These are phyloP conservation scores for Globisporangium splendens DNA, from an alignment of 352 stramenopile species.

Conservation along the genomic window DNA sequence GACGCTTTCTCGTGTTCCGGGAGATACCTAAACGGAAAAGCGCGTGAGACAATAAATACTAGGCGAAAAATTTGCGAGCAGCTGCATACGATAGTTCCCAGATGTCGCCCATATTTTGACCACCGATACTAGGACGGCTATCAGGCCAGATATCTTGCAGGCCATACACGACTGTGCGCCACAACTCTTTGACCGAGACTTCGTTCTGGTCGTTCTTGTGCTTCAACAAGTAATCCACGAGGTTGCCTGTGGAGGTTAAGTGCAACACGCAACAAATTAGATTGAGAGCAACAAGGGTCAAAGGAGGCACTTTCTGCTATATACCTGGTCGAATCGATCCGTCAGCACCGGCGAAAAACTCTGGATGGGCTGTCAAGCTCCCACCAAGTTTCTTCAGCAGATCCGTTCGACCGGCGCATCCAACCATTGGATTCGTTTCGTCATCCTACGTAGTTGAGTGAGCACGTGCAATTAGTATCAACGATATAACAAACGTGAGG, in stretches of 20 bases:
- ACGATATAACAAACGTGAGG: background rate
- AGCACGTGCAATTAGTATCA: background rate
- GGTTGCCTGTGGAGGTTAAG: conserved; percentile 35
- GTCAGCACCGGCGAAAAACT: conserved; percentile 59
- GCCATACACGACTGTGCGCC: conserved; percentile 77
- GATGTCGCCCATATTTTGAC: conserved; percentile 83
- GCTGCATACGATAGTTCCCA: conserved; percentile 65
- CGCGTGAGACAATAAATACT: too few species aligned
- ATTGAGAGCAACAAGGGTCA: too few species aligned
- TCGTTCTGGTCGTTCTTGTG: conserved; percentile 50
- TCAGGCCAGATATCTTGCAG: conserved; percentile 84
- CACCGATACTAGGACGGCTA: conserved; percentile 63
- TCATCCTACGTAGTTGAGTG: conserved; percentile 1
- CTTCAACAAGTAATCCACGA: conserved; percentile 74
- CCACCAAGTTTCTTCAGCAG: conserved; percentile 73
- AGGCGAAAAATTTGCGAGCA: background rate
- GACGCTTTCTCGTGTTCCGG: conserved; percentile 37
- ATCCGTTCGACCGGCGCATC: conserved; percentile 62
- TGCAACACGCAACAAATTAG: background rate
- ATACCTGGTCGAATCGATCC: conserved; percentile 42
- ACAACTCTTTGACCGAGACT: conserved; percentile 67
- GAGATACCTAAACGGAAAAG: conserved; percentile 32
- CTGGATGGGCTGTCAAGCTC: conserved; percentile 66
- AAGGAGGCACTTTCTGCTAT: background rate
- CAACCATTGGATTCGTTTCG: conserved; percentile 75